Evolutionary conservation across 2,329 filamentous ascomycete species (phyloP).

Genomic region (Talaromyces sp.): DNA sequence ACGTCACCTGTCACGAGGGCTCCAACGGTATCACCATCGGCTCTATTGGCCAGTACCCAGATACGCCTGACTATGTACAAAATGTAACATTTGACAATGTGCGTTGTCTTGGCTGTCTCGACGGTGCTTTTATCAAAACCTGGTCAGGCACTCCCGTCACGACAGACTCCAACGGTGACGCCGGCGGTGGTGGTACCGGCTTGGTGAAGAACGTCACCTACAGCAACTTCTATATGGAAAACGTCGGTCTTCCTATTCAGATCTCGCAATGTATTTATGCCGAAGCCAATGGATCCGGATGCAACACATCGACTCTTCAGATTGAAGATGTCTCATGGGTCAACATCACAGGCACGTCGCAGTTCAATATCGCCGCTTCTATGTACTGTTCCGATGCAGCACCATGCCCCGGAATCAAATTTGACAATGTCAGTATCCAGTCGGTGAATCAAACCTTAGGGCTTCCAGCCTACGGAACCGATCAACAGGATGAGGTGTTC

Average conservation of each 20-base stretch:
- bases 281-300: background rate
- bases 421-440: conserved; percentile 43
- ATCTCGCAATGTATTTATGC: conserved; percentile 23
- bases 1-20: conserved; percentile 31
- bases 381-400: conserved; percentile 41
- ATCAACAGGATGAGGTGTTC: conserved; percentile 30
- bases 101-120: conserved; percentile 13
- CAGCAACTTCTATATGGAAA: conserved; percentile 19
- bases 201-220: conserved; percentile 18
- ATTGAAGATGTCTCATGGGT: conserved; percentile 46
- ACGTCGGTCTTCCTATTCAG: conserved; percentile 20
- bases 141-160: conserved; percentile 17
- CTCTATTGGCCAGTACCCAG: conserved; percentile 34
- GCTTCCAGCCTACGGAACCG: conserved; percentile 20
- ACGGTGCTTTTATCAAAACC: conserved; percentile 21
- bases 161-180: conserved; percentile 17
- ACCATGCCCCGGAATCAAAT: conserved; percentile 43
- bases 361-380: conserved; percentile 45
- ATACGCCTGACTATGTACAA: conserved; percentile 29
- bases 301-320: conserved; percentile 24
- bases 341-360: conserved; percentile 46
- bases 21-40: conserved; percentile 35
- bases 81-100: conserved; percentile 34
- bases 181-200: conserved; percentile 19
- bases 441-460: conserved; percentile 30